phyloP scores from a whole-genome alignment of 2,329 filamentous ascomycete genomes.

The Tricladium varicosporioides region DNA sequence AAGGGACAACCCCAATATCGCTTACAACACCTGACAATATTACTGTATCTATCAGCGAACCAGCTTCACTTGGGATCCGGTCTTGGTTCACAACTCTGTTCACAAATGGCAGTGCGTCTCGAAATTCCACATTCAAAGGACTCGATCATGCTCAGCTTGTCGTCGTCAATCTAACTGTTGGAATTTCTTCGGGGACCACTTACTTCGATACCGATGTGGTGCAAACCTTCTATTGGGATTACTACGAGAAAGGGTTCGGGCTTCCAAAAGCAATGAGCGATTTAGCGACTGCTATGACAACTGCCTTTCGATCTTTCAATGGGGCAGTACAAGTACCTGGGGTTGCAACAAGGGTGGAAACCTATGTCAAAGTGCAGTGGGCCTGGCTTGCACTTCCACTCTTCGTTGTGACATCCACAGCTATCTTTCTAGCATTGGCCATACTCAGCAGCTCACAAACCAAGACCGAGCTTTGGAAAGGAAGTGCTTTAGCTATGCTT shows the following conservation, averaged over 20 bases:
- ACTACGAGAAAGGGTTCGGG: constrained; percentile 37
- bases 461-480: constrained; percentile 36
- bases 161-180: too few species aligned
- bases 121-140: too few species aligned
- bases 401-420: constrained; percentile 32
- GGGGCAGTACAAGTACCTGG: constrained; percentile 32
- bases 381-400: constrained; percentile 36
- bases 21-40: too few species aligned
- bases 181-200: too few species aligned
- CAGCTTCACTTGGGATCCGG: too few species aligned
- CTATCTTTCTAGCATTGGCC: constrained; percentile 31
- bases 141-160: too few species aligned
- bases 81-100: too few species aligned
- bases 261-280: constrained; percentile 37
- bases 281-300: constrained; percentile 36
- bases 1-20: too few species aligned
- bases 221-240: constrained; percentile 41
- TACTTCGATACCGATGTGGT: constrained; percentile 35
- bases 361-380: constrained; percentile 38
- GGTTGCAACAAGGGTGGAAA: constrained; percentile 30
- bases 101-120: too few species aligned
- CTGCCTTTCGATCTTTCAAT: constrained; percentile 33
- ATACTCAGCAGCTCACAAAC: constrained; percentile 28
- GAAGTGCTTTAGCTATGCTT: constrained; percentile 36
- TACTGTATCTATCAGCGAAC: too few species aligned